phyloP scores from a whole-genome alignment of 1,284 basidiomycete genomes.

The Heterobasidion occidentale region DNA sequence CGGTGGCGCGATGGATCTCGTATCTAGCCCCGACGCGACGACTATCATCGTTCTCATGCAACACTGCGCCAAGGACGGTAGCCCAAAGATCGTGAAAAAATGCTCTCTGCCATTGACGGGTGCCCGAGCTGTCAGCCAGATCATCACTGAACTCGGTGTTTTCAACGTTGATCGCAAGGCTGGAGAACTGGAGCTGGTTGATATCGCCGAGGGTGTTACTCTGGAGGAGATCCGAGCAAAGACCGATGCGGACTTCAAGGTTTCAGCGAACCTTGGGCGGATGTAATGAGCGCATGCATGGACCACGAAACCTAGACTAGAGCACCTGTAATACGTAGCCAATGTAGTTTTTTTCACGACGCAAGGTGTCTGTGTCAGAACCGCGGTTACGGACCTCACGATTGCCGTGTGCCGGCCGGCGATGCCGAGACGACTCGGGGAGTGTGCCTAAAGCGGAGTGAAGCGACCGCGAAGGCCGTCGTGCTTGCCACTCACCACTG shows the following conservation, averaged over 20 bases:
- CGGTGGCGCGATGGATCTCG: slow-evolving; percentile 94
- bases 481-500: slow-evolving; percentile 1
- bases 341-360: neutral
- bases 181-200: slow-evolving; percentile 71
- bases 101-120: slow-evolving; percentile 88
- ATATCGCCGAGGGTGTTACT: slow-evolving; percentile 78
- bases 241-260: slow-evolving; percentile 76
- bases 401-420: too few relatives aligned
- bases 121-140: slow-evolving; percentile 76
- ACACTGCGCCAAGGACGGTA: slow-evolving; percentile 85
- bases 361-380: too few relatives aligned
- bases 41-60: slow-evolving; percentile 87
- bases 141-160: slow-evolving; percentile 90
- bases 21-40: slow-evolving; percentile 88
- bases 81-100: slow-evolving; percentile 78
- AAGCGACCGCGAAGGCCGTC: neutral
- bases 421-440: too few relatives aligned
- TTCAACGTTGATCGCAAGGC: slow-evolving; percentile 80
- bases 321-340: neutral
- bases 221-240: slow-evolving; percentile 81
- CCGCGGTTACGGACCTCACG: too few relatives aligned
- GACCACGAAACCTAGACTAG: neutral
- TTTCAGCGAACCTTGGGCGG: slow-evolving; percentile 27
- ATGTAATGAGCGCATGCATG: neutral
- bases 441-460: neutral